A percentile compares a stretch with the other conserved stretches of the same genome.
These are phyloP conservation scores for Citrus medica DNA, from an alignment of 345 rosid species.

Conservation along the genomic window DNA sequence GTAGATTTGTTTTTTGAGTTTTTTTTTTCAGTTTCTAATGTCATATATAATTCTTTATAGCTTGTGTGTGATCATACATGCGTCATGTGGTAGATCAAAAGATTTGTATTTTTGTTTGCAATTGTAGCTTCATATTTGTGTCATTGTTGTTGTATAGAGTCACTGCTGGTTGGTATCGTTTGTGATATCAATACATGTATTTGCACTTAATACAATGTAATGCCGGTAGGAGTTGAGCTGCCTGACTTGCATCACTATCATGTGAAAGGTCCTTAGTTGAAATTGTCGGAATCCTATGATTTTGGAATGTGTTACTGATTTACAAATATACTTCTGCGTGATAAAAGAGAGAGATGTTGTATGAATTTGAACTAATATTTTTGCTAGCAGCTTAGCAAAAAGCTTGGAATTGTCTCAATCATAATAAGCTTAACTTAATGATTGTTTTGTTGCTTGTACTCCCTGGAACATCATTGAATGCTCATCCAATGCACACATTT, in stretches of 20 bases:
- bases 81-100: constrained; percentile 1
- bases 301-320: neutral
- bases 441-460: neutral
- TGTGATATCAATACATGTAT: neutral
- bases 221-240: neutral
- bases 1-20: neutral
- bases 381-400: neutral
- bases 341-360: neutral
- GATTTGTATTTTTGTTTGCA: constrained; percentile 8
- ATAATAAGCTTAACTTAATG: neutral
- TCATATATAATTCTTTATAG: neutral
- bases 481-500: neutral
- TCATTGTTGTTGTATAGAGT: neutral
- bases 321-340: neutral
- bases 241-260: neutral
- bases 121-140: neutral
- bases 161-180: neutral
- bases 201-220: neutral
- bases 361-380: neutral
- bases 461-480: neutral
- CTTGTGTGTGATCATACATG: neutral
- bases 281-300: neutral
- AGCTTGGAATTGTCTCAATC: neutral
- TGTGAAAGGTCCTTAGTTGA: constrained; percentile 12
- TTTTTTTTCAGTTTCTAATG: neutral